Conservation (phyloP, 768 basidiomycete species). For the Imleria badia region DNA sequence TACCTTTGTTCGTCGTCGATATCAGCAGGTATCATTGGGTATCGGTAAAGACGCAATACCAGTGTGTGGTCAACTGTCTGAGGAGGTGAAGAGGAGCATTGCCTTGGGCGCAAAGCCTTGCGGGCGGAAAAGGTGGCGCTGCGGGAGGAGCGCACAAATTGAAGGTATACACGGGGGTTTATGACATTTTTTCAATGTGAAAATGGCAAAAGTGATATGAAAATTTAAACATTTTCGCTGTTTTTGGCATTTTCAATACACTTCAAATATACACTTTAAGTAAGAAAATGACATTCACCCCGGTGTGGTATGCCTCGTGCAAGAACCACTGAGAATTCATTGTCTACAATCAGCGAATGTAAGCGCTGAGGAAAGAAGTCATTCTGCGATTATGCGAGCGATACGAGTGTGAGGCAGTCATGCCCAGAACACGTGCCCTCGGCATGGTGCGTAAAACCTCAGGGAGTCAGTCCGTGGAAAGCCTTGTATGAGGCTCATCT, state of each 20-base stretch:
- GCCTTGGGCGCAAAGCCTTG: no score
- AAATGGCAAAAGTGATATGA: slow-evolving; percentile 13
- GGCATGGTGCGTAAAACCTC: slow-evolving; percentile 17
- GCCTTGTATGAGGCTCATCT: slow-evolving; percentile 11
- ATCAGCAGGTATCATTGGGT: slow-evolving; percentile 28
- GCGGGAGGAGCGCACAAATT: slow-evolving; percentile 1
- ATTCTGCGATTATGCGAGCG: slow-evolving; percentile 10
- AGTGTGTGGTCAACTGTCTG: neutral
- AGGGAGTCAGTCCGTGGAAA: slow-evolving; percentile 19
- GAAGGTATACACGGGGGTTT: no score
- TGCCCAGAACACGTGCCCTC: slow-evolving; percentile 26
- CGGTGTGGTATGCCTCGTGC: slow-evolving; percentile 29
- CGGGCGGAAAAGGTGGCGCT: slow-evolving; percentile 2
- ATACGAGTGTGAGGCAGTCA: slow-evolving; percentile 12
- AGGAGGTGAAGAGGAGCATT: no score
- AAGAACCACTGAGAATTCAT: slow-evolving; percentile 16
- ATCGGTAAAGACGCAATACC: slow-evolving; percentile 13
- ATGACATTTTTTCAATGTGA: no score
- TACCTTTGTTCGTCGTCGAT: slow-evolving; percentile 32
- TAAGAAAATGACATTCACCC: no score
- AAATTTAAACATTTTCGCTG: no score
- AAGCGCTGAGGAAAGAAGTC: slow-evolving; percentile 11
- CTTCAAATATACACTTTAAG: no score
- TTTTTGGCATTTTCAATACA: no score
- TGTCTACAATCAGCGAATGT: slow-evolving; percentile 15